Evolutionary conservation across 1,284 basidiomycete genomes (phyloP).

Genomic region (Cerrena zonata): DNA sequence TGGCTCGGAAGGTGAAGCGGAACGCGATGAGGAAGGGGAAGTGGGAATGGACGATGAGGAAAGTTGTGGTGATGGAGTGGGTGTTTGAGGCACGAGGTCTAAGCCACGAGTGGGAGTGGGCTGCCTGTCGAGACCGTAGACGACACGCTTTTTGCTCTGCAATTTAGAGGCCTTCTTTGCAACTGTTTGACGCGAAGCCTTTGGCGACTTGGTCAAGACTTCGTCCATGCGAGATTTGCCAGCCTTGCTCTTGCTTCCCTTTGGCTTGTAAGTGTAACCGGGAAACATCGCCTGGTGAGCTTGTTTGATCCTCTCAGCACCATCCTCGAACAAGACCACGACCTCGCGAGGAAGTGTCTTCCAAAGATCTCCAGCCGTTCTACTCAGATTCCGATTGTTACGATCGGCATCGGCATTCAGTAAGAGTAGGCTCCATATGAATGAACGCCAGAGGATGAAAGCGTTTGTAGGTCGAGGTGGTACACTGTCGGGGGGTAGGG

Average conservation of each 20-base stretch:
- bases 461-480: constrained; percentile 79
- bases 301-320: constrained; percentile 44
- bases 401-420: constrained; percentile 33
- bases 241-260: background rate
- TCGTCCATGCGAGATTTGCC: background rate
- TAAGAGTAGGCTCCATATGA: constrained; percentile 52
- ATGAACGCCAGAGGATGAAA: constrained; percentile 78
- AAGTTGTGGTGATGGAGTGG: no score
- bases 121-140: no score
- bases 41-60: constrained; percentile 2
- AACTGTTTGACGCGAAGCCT: no score
- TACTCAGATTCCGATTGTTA: constrained; percentile 49
- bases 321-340: constrained; percentile 34
- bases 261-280: constrained; percentile 51
- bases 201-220: background rate
- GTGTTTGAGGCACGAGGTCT: no score
- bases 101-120: no score
- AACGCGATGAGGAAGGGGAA: constrained; percentile 5
- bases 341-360: constrained; percentile 30
- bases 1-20: no score
- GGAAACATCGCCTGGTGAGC: constrained; percentile 47
- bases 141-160: no score
- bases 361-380: constrained; percentile 43
- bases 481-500: no score
- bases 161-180: no score